phyloP scores from a whole-genome alignment of 306 rosid species.

The Rosa multiflora region DNA sequence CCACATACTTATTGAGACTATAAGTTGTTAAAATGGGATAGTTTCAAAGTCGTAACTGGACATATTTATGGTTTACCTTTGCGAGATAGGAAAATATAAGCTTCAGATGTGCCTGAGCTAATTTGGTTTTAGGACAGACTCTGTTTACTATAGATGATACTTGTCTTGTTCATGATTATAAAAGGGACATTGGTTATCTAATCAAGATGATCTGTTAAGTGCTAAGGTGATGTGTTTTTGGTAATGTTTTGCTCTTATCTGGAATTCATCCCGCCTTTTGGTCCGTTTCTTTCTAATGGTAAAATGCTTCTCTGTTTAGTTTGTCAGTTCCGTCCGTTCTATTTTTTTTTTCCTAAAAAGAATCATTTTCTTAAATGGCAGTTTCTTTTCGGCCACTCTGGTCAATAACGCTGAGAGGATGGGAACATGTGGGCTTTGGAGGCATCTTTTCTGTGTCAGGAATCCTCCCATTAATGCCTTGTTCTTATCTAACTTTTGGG shows the following conservation, averaged over 20 bases:
- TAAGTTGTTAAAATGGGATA: not conserved
- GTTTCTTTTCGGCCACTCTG: not conserved
- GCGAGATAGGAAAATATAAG: not conserved
- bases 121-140: not conserved
- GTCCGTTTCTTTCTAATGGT: not conserved
- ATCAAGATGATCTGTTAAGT: not conserved
- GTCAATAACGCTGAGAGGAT: not conserved
- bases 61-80: not conserved
- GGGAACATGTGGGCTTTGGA: slow-evolving; percentile 3
- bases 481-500: not conserved
- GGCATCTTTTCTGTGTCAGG: slow-evolving; percentile 9
- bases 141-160: not conserved
- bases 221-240: not conserved
- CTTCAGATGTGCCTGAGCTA: not conserved
- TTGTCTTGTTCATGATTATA: not conserved
- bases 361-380: not conserved
- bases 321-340: not conserved
- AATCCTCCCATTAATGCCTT: slow-evolving; percentile 9
- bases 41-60: not conserved
- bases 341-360: not conserved
- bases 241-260: not conserved
- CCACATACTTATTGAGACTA: not conserved
- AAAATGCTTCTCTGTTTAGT: too few relatives aligned
- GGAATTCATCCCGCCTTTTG: not conserved
- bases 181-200: not conserved